Percentiles rank a stretch among this genome's conserved stretches.
Evolutionary conservation across 768 basidiomycete species (phyloP).

Genomic region (Mrakia hoshinonis): DNA sequence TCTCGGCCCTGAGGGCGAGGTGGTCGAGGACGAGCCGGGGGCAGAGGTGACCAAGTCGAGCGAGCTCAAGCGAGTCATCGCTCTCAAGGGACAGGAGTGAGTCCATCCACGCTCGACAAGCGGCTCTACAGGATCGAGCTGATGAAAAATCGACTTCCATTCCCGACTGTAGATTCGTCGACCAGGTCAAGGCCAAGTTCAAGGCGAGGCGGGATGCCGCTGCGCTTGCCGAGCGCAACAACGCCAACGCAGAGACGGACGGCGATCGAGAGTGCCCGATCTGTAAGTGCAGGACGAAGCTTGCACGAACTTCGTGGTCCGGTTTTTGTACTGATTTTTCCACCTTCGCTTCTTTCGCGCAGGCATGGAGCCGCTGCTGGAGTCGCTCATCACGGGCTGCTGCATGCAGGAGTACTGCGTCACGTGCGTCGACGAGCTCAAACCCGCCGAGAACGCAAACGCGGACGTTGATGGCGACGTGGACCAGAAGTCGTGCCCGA

Average conservation of each 20-base stretch:
- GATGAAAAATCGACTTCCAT: no score
- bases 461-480: conserved; percentile 33
- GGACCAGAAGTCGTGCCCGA: conserved; percentile 36
- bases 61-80: conserved; percentile 1
- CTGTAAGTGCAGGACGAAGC: not conserved
- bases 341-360: no score
- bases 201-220: not conserved
- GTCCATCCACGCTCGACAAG: not conserved
- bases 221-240: not conserved
- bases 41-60: conserved; percentile 3
- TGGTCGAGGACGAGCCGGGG: not conserved
- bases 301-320: no score
- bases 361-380: not conserved
- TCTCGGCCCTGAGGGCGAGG: conserved; percentile 1
- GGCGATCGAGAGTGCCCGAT: conserved; percentile 1
- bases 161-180: not conserved
- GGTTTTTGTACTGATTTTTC: no score
- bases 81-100: conserved; percentile 3
- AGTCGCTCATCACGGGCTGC: not conserved
- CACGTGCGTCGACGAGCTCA: conserved; percentile 17
- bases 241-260: not conserved
- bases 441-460: not conserved
- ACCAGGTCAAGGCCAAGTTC: conserved; percentile 10
- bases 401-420: conserved; percentile 18
- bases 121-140: not conserved